Evolutionary conservation across 2,329 filamentous ascomycete genomes (phyloP), one percentile per base, ranked within the genome.

Genomic region (Botryotinia narcissicola): DNA sequence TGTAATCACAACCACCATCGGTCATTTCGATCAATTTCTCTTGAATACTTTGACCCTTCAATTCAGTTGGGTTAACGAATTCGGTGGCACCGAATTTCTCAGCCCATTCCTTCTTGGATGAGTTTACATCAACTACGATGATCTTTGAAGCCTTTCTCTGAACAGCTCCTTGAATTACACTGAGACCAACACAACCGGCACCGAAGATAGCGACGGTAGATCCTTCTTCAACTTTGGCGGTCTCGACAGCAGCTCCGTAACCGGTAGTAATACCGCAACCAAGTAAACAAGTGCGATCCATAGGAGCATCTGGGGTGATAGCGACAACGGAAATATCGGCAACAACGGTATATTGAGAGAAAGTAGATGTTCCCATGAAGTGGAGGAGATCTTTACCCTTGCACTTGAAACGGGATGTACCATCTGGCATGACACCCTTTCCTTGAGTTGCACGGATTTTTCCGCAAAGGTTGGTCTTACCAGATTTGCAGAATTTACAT

Each of bases 401-500:
- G 88, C 92, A 94, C 84, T 89, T 93, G 90, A 98, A 98, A 80
- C 96, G 93, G 73, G 92, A 92, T 78, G 95, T 98, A 80, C 95
- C 95, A 83, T 99, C 96, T 73, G 96, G 96, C 95, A 99, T 97
- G 79, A 98, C 90, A 81, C 96, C 96, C 84, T 91, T 92, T 80
- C 96, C 96, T 86, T 99, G 96, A 62, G 96, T 98, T 63, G 94
- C 93, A 80, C 96, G 92, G 84, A 99, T 99, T 90, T 98, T 98
- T 83, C 96, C 96, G 86, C 95, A 98, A 74, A 98, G 92, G 86
- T 98, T 97, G 81, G 95, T 98, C 91, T 99, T 99, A 86, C 95
- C 96, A 60, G 95, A 98, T 85, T 94, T 96, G 92, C 96, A 99
- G 89, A 98, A 98, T 87, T 98, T 98, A 91, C 96, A 99, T 84